Evolutionary conservation across 2,329 filamentous ascomycete species (phyloP), one percentile per base, ranked within the genome.

Genomic region (Xylaria sp.): DNA sequence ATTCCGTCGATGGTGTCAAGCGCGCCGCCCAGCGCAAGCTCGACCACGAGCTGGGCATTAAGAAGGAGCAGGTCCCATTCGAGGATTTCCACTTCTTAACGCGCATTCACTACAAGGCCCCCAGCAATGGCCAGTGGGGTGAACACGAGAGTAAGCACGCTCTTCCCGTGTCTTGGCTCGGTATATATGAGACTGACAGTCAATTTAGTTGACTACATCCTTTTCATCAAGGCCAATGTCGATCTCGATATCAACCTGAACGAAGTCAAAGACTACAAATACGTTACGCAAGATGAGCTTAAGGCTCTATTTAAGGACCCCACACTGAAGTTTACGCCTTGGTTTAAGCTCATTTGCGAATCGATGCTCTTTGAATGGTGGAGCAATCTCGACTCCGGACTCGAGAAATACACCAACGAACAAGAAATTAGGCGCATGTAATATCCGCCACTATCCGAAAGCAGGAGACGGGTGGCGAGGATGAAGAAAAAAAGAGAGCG

Each of bases 331-430:
- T 98, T 98, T 81, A 99, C 96, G 0, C 96, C 96, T 1, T 99
- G 96, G 96, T 99, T 99, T 86, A 97, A 97, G 86, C 90, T 99
- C 74, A 98, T 99, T 78, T 99, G 96, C 87, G 88, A 98, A 81
- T 94, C 93, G 58, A 94, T 98, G 93, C 88, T 99, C 49, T 99
- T 97, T 77, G 92, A 97, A 81, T 99, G 96, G 96, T 99, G 96
- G 96, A 85, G 90, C 78, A 90, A 92, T 81, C 87, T 98, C 65
- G 91, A 96, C 74, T 84, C 87, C 28, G 92, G 92, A 10, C 85
- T 98, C 74, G 92, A 97, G 69, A 91, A 93, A 82, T 97, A 95
- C 83, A 87, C 89, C 81, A 91, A 93, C 78, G 94, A 98, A 85
- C 89, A 90, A 79, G 86, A 92, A 78, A 97, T 98, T 77, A 90